Conservation (phyloP, 176 grass and related monocot species). For the Hordeum marinum region DNA sequence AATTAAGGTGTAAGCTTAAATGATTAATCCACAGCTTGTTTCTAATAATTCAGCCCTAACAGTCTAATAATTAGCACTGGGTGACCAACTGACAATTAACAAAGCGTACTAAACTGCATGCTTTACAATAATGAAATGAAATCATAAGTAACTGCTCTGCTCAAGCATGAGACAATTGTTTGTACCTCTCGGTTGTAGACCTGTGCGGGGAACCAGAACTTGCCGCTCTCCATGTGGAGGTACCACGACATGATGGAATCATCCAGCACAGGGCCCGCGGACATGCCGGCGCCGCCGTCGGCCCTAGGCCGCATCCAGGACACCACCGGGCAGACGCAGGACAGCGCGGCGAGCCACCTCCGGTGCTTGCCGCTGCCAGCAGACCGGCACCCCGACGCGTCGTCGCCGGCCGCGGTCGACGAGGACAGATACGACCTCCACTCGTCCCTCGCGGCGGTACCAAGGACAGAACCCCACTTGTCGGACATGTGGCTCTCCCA, state of each 20-base stretch:
- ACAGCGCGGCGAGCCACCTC: conserved; percentile 60
- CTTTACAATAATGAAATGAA: conserved; percentile 21
- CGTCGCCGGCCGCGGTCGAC: not conserved
- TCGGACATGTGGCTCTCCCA: conserved; percentile 83
- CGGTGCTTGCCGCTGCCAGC: conserved; percentile 27
- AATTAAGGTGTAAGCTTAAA: not conserved
- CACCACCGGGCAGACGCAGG: conserved; percentile 68
- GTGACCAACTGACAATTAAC: not conserved
- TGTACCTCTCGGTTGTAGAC: conserved; percentile 97
- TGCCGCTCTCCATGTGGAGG: conserved; percentile 70
- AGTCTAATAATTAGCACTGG: not conserved
- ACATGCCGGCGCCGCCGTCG: conserved; percentile 3
- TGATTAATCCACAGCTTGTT: not conserved
- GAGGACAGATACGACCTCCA: conserved; percentile 60
- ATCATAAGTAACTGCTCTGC: not conserved
- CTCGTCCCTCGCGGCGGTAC: conserved; percentile 42
- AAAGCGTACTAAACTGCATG: not conserved
- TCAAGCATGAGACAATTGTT: conserved; percentile 1
- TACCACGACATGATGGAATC: conserved; percentile 86
- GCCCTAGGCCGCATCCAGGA: conserved; percentile 67
- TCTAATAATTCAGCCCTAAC: conserved; percentile 6
- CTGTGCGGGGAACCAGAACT: conserved; percentile 90
- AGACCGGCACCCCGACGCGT: not conserved
- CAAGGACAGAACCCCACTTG: conserved; percentile 83
- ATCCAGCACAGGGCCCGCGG: conserved; percentile 34